Evolutionary conservation across 164 flowering plant species (phyloP).

Genomic region (Santalum album): DNA sequence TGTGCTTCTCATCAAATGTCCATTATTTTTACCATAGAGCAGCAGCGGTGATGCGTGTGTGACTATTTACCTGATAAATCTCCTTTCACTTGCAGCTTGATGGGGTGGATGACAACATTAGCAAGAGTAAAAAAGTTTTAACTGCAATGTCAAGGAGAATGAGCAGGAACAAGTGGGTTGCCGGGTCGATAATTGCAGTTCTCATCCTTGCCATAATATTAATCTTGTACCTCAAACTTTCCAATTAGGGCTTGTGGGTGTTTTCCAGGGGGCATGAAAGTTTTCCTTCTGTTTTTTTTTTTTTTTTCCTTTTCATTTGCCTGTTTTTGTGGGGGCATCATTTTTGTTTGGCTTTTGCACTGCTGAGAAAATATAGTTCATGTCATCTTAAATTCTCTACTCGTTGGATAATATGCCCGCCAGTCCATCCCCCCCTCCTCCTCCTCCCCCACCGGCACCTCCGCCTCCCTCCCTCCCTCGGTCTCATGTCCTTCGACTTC

Average conservation of each 20-base stretch:
- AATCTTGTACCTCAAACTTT: conserved; percentile 53
- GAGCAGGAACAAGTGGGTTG: conserved; percentile 52
- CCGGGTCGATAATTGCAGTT: conserved; percentile 30
- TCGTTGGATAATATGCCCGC: too few species aligned
- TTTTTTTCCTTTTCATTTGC: neutral
- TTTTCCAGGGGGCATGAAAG: neutral
- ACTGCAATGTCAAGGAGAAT: conserved; percentile 51
- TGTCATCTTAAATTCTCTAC: too few species aligned
- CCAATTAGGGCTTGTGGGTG: conserved; percentile 14
- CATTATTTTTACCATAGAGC: neutral
- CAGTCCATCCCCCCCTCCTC: too few species aligned
- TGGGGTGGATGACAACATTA: conserved; percentile 61
- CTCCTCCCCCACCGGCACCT: too few species aligned
- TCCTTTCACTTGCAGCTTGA: conserved; percentile 36
- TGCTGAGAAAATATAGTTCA: too few species aligned
- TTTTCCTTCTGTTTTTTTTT: too few species aligned
- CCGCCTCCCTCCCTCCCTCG: too few species aligned
- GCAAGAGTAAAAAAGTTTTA: conserved; percentile 51
- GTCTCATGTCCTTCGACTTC: too few species aligned
- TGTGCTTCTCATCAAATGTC: too few species aligned
- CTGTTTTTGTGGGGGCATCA: too few species aligned
- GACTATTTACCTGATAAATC: neutral
- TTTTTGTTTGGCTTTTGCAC: too few species aligned
- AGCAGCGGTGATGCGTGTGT: neutral
- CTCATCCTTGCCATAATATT: conserved; percentile 36